Conservation (phyloP, 2,329 filamentous ascomycete species). For the Nemania sp. region DNA sequence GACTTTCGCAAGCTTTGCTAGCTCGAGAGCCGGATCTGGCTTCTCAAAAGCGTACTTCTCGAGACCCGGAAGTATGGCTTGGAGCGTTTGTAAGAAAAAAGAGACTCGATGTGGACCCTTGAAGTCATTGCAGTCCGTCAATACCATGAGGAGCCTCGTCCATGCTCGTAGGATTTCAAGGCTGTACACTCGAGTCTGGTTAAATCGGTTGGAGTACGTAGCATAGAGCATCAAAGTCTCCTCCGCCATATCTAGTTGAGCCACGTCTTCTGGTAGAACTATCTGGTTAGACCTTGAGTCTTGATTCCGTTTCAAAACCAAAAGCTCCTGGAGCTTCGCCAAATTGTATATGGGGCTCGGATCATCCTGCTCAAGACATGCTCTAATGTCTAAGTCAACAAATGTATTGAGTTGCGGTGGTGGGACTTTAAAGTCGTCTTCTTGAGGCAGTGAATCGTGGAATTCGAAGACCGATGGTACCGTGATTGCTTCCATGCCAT, state of each 20-base stretch:
- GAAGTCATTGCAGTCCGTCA: conserved; percentile 81
- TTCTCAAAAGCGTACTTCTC: conserved; percentile 74
- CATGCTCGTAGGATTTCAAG: conserved; percentile 77
- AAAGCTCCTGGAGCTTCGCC: conserved; percentile 71
- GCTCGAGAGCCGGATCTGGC: conserved; percentile 69
- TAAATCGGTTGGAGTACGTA: conserved; percentile 64
- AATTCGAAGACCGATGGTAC: conserved; percentile 86
- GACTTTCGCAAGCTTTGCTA: conserved; percentile 75
- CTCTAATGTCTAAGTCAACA: conserved; percentile 66
- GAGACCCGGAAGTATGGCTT: conserved; percentile 84
- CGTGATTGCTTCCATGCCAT: conserved; percentile 65
- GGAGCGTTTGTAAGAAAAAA: conserved; percentile 83
- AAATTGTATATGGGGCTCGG: conserved; percentile 66
- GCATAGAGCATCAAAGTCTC: conserved; percentile 63
- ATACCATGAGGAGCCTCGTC: conserved; percentile 81
- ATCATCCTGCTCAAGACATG: conserved; percentile 64
- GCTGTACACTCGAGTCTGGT: conserved; percentile 59
- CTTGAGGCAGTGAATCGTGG: conserved; percentile 78
- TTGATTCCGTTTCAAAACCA: conserved; percentile 70
- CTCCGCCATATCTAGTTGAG: conserved; percentile 60
- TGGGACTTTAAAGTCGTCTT: conserved; percentile 53
- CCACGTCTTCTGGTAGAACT: conserved; percentile 53
- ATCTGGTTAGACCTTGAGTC: conserved; percentile 54
- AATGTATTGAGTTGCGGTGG: conserved; percentile 63
- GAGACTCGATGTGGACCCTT: conserved; percentile 70